Conservation (phyloP, 2,329 filamentous ascomycete genomes). For the Colletotrichum cereale region DNA sequence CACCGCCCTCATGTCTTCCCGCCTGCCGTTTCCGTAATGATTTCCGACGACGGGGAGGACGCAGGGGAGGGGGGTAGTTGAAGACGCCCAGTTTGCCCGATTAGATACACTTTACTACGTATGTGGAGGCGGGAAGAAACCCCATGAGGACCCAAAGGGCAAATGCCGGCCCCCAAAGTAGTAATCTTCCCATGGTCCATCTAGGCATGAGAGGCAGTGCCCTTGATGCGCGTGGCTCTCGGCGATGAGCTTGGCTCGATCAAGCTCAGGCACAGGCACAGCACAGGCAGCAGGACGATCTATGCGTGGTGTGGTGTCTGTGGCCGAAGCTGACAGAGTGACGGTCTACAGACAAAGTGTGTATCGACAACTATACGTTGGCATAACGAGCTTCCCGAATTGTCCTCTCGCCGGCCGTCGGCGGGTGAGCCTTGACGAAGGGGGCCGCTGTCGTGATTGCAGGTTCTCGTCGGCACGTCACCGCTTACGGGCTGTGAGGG, state of each 20-base stretch:
- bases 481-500: background rate
- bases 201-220: background rate
- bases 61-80: background rate
- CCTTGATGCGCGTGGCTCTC: background rate
- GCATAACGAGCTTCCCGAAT: constrained; percentile 21
- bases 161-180: constrained; percentile 23
- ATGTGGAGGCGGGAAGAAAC: constrained; percentile 29
- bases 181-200: background rate
- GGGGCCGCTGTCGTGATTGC: background rate
- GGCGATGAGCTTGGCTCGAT: background rate
- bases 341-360: too few species aligned
- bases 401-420: background rate
- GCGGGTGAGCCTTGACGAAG: background rate
- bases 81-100: background rate
- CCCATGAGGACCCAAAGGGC: constrained; percentile 14
- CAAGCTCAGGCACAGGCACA: background rate
- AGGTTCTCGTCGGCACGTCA: background rate
- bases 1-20: constrained; percentile 20
- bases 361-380: background rate
- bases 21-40: constrained; percentile 33
- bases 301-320: background rate
- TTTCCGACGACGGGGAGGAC: constrained; percentile 13
- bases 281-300: background rate
- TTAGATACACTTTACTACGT: too few species aligned
- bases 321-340: background rate